Conservation (phyloP, 2,329 filamentous ascomycete species). For the Hymenoscyphus albidus region DNA sequence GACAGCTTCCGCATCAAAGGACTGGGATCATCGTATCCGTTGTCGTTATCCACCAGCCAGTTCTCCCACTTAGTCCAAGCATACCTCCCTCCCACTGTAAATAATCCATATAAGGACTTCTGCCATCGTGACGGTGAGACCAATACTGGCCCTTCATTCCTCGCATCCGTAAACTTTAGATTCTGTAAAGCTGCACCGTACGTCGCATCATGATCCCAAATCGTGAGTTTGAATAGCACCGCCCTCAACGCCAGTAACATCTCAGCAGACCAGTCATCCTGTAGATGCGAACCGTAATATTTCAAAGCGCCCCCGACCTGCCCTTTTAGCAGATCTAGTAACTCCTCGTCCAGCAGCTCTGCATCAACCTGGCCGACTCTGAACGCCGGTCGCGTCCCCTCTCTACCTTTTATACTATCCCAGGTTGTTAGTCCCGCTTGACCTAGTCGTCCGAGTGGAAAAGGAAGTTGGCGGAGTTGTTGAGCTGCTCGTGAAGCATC, state of each 20-base stretch:
- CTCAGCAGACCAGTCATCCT: constrained; percentile 84
- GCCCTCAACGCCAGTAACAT: constrained; percentile 74
- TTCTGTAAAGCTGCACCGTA: constrained; percentile 94
- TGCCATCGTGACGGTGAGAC: constrained; percentile 74
- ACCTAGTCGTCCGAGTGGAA: constrained; percentile 58
- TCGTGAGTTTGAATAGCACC: constrained; percentile 85
- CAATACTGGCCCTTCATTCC: constrained; percentile 58
- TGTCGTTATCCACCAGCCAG: constrained; percentile 73
- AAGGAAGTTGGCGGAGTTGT: constrained; percentile 55
- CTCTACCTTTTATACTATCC: constrained; percentile 68
- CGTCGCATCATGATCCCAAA: constrained; percentile 95
- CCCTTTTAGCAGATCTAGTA: constrained; percentile 76
- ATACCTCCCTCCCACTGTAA: constrained; percentile 86
- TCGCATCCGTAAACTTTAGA: constrained; percentile 81
- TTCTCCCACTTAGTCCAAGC: constrained; percentile 90
- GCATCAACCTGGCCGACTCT: constrained; percentile 95
- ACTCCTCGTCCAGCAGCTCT: constrained; percentile 88
- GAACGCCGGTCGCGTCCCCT: constrained; percentile 80
- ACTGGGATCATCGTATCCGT: constrained; percentile 64
- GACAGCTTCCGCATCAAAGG: constrained; percentile 55
- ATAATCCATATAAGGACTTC: constrained; percentile 76
- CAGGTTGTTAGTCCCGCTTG: constrained; percentile 52
- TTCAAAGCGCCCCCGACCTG: constrained; percentile 87
- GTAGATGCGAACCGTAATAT: constrained; percentile 74
- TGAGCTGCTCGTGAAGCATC: constrained; percentile 52